phyloP scores from a whole-genome alignment of 768 basidiomycete genomes.

The Tulasnella calospora region DNA sequence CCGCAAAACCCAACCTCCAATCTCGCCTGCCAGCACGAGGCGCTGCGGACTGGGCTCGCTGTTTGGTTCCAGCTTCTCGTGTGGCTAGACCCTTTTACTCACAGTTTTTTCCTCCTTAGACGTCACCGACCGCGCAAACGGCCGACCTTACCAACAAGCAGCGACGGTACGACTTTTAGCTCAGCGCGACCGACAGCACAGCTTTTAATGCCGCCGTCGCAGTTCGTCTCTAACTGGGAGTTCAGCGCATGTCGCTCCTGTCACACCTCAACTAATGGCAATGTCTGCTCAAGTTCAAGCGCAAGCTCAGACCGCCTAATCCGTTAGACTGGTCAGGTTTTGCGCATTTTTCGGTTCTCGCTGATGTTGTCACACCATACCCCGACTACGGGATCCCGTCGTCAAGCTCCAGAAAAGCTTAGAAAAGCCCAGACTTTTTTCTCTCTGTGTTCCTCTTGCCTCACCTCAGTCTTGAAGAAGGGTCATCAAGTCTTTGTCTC shows the following conservation, averaged over 20 bases:
- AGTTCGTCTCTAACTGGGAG: neutral
- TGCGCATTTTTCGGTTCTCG: neutral
- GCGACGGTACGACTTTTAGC: conserved; percentile 54
- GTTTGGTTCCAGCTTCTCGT: neutral
- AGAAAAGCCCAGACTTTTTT: neutral
- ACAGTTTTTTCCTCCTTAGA: neutral
- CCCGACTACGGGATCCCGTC: neutral
- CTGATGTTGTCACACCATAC: conserved; percentile 1
- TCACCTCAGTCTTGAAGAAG: neutral
- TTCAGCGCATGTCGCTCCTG: neutral
- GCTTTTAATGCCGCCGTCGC: neutral
- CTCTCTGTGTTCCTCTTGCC: neutral
- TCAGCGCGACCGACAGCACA: neutral
- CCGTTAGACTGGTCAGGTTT: neutral
- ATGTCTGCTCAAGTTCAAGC: neutral
- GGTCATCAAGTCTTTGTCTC: conserved; percentile 2
- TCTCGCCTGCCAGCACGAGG: neutral
- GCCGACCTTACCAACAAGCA: conserved; percentile 76
- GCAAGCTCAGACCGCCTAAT: neutral
- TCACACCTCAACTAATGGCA: neutral
- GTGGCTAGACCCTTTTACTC: neutral
- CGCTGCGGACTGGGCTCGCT: conserved; percentile 2
- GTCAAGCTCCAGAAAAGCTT: neutral
- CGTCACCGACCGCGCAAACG: conserved; percentile 45
- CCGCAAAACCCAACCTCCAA: conserved; percentile 22